These are phyloP conservation scores for Penicillium corylophilum DNA, from an alignment of 2,329 filamentous ascomycete genomes.

Conservation along the genomic window DNA sequence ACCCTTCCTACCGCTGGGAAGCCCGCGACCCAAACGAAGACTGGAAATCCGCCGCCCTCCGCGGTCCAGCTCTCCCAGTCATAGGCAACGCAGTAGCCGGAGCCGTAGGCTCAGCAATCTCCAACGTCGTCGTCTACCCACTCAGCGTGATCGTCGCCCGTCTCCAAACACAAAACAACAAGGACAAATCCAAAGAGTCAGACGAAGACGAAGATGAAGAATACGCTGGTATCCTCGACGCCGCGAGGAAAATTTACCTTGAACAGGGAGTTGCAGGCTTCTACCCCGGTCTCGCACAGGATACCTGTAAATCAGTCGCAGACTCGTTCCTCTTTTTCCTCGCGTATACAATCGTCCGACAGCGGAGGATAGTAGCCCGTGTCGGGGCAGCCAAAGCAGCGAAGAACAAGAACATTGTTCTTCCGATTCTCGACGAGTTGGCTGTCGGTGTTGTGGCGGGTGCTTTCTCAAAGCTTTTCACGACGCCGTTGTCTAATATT, in stretches of 20 bases:
- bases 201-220: slow-evolving; percentile 44
- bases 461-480: slow-evolving; percentile 70
- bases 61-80: slow-evolving; percentile 60
- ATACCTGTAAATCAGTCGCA: slow-evolving; percentile 65
- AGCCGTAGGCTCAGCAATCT: slow-evolving; percentile 72
- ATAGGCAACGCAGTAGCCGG: slow-evolving; percentile 81
- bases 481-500: slow-evolving; percentile 77
- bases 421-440: slow-evolving; percentile 70
- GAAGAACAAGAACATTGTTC: slow-evolving; percentile 31
- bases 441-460: slow-evolving; percentile 69
- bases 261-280: slow-evolving; percentile 73
- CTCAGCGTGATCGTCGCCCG: slow-evolving; percentile 79
- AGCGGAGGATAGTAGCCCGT: slow-evolving; percentile 44
- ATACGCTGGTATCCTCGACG: slow-evolving; percentile 68
- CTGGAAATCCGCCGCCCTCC: slow-evolving; percentile 34
- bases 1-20: slow-evolving; percentile 46
- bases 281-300: slow-evolving; percentile 64
- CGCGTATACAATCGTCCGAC: slow-evolving; percentile 64
- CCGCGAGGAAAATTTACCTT: slow-evolving; percentile 67
- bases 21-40: slow-evolving; percentile 28
- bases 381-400: slow-evolving; percentile 21
- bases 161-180: slow-evolving; percentile 67
- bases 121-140: slow-evolving; percentile 77
- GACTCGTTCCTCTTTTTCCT: slow-evolving; percentile 88
- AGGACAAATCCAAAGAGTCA: slow-evolving; percentile 56